Conservation (phyloP, 2,329 filamentous ascomycete genomes). For the Pseudonectria foliicola region DNA sequence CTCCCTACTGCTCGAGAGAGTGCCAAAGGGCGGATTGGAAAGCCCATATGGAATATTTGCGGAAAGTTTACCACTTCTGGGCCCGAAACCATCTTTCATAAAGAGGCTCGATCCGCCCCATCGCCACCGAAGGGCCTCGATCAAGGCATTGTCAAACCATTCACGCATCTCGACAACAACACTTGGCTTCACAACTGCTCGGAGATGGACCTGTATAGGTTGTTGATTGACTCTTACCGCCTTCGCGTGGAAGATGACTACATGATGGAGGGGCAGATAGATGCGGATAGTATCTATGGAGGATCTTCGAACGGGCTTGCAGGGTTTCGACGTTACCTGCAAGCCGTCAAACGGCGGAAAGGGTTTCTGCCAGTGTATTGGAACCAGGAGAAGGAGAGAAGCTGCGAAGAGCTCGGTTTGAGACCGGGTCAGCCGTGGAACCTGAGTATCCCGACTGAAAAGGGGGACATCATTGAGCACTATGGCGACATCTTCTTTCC, state of each 20-base stretch:
- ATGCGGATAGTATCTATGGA: conserved; percentile 24
- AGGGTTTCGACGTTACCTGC: conserved; percentile 33
- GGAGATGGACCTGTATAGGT: conserved; percentile 35
- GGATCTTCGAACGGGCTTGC: conserved; percentile 13
- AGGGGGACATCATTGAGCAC: conserved; percentile 31
- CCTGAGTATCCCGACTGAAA: conserved; percentile 17
- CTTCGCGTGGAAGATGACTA: conserved; percentile 35
- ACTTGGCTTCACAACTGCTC: conserved; percentile 38
- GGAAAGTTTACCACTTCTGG: conserved; percentile 13
- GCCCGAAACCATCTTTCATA: background rate
- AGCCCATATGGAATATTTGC: conserved; percentile 39
- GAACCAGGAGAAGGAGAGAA: conserved; percentile 28
- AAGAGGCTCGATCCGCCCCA: background rate
- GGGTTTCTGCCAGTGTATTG: conserved; percentile 40
- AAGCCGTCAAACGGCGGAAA: conserved; percentile 13
- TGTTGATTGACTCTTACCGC: conserved; percentile 42
- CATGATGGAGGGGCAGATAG: conserved; percentile 18
- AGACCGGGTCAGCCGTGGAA: conserved; percentile 19
- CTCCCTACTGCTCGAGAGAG: conserved; percentile 42
- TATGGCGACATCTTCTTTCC: conserved; percentile 38
- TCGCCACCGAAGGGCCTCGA: conserved; percentile 24
- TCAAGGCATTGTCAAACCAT: conserved; percentile 26
- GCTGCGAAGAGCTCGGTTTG: conserved; percentile 31
- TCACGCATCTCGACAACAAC: conserved; percentile 30
- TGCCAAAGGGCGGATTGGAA: conserved; percentile 48